Percentiles rank a stretch among this genome's conserved stretches.
These are phyloP conservation scores for Fusarium beomiforme DNA, from an alignment of 2,329 filamentous ascomycete genomes.

Conservation along the genomic window DNA sequence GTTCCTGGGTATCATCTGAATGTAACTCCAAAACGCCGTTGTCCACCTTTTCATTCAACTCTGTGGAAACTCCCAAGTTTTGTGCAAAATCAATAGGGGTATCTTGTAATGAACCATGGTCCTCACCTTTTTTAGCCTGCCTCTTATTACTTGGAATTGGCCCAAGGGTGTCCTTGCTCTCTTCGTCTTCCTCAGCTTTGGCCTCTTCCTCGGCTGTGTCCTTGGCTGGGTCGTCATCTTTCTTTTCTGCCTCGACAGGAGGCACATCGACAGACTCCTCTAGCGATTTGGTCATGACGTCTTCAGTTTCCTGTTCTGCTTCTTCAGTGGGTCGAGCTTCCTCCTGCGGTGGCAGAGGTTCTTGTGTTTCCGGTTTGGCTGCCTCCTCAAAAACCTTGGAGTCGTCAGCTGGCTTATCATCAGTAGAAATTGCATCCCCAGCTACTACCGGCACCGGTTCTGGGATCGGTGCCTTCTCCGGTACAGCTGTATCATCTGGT, in stretches of 20 bases:
- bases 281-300: slow-evolving; percentile 13
- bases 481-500: slow-evolving; percentile 1
- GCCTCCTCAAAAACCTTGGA: slow-evolving; percentile 23
- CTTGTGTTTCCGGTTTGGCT: slow-evolving; percentile 26
- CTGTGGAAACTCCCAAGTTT: slow-evolving; percentile 43
- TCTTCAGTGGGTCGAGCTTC: slow-evolving; percentile 30
- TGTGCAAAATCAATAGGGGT: slow-evolving; percentile 50
- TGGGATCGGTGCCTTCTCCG: slow-evolving; percentile 12
- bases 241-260: slow-evolving; percentile 33
- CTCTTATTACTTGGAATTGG: slow-evolving; percentile 52
- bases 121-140: slow-evolving; percentile 57
- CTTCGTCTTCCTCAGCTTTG: slow-evolving; percentile 44
- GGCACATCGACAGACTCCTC: slow-evolving; percentile 30
- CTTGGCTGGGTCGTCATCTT: slow-evolving; percentile 18
- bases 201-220: slow-evolving; percentile 22
- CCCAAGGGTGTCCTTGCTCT: slow-evolving; percentile 53
- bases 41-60: slow-evolving; percentile 40
- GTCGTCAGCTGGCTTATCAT: slow-evolving; percentile 39
- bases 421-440: slow-evolving; percentile 32
- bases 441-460: slow-evolving; percentile 10
- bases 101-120: slow-evolving; percentile 51
- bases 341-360: slow-evolving; percentile 23
- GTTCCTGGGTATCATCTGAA: slow-evolving; percentile 42
- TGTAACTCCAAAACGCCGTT: slow-evolving; percentile 44
- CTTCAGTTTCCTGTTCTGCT: slow-evolving; percentile 31